Conservation (phyloP, 2,329 filamentous ascomycete genomes). For the Aspergillus fijiensis region DNA sequence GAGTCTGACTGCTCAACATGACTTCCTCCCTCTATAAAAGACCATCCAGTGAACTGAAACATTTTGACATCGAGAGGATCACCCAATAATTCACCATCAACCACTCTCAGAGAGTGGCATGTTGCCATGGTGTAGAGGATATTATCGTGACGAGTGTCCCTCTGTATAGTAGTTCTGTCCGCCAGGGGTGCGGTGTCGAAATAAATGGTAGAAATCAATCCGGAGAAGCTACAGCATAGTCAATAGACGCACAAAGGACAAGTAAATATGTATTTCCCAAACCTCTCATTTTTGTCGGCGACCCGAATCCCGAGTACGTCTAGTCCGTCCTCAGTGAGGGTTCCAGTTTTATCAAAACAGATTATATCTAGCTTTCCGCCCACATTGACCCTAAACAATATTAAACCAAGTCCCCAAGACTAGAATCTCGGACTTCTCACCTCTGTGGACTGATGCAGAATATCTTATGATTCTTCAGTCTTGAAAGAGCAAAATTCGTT, state of each 20-base stretch:
- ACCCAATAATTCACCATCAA: constrained; percentile 85
- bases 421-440: constrained; percentile 24
- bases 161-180: constrained; percentile 58
- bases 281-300: constrained; percentile 61
- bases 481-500: constrained; percentile 86
- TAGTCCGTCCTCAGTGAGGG: constrained; percentile 90
- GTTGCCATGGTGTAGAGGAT: constrained; percentile 95
- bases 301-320: constrained; percentile 88
- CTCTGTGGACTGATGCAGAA: constrained; percentile 96
- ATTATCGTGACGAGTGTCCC: constrained; percentile 64
- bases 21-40: constrained; percentile 77
- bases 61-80: constrained; percentile 96
- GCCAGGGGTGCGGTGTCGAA: constrained; percentile 53
- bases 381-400: constrained; percentile 71
- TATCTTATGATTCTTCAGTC: constrained; percentile 84
- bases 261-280: constrained; percentile 3
- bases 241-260: constrained; percentile 11
- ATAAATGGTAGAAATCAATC: constrained; percentile 67
- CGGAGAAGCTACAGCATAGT: constrained; percentile 61
- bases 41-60: constrained; percentile 96
- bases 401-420: constrained; percentile 7
- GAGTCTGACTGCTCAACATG: constrained; percentile 67
- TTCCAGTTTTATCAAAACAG: constrained; percentile 99
- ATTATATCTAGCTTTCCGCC: constrained; percentile 94
- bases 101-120: constrained; percentile 83